Evolutionary conservation across 2,329 filamentous ascomycete genomes (phyloP).

Genomic region (Cladosporium sp.): DNA sequence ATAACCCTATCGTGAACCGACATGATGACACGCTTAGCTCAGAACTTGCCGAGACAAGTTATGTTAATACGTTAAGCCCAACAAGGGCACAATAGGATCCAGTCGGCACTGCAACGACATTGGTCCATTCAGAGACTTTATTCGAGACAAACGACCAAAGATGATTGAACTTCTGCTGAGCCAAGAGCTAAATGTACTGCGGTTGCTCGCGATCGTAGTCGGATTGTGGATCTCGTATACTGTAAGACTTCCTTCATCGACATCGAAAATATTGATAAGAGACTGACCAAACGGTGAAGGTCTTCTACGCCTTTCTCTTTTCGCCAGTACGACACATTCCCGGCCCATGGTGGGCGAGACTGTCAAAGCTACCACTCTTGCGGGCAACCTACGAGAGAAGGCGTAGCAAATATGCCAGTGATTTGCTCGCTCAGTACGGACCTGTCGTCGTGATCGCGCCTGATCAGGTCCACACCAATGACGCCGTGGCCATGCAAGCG

Average conservation of each 20-base stretch:
- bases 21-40: no score
- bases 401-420: slow-evolving; percentile 22
- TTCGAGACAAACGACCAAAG: neutral
- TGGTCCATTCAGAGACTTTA: no score
- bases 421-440: slow-evolving; percentile 23
- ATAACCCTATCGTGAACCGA: no score
- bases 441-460: slow-evolving; percentile 27
- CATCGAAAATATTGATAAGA: no score
- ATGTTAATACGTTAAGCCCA: no score
- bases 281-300: slow-evolving; percentile 1
- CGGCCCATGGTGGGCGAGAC: slow-evolving; percentile 21
- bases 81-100: no score
- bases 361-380: slow-evolving; percentile 22
- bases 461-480: slow-evolving; percentile 27
- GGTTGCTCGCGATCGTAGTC: neutral
- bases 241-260: neutral
- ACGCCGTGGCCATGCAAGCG: slow-evolving; percentile 25
- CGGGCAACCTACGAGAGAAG: slow-evolving; percentile 22
- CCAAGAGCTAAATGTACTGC: neutral
- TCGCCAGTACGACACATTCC: slow-evolving; percentile 25
- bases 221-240: neutral
- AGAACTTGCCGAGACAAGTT: no score
- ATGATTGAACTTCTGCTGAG: neutral
- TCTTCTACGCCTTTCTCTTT: slow-evolving; percentile 23
- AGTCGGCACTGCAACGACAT: no score